Percentiles rank a stretch among this genome's conserved stretches.
These are phyloP conservation scores for Septoria petroselini DNA, from an alignment of 2,329 filamentous ascomycete species.

Conservation along the genomic window DNA sequence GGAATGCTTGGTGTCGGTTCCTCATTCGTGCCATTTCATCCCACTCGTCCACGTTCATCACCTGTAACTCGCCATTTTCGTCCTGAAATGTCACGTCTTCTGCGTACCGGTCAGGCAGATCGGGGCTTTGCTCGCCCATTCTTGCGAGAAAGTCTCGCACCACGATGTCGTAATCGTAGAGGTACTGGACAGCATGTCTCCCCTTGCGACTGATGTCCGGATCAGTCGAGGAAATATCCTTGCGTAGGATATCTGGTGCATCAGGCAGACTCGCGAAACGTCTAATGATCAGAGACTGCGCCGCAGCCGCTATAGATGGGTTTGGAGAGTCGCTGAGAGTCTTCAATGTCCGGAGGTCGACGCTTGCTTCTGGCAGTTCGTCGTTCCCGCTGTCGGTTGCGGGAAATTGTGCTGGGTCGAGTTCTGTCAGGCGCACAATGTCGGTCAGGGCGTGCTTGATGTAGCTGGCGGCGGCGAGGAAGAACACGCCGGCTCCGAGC, in stretches of 20 bases:
- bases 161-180: slow-evolving; percentile 29
- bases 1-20: slow-evolving; percentile 1
- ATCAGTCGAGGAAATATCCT: slow-evolving; percentile 22
- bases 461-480: slow-evolving; percentile 56
- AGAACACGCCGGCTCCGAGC: slow-evolving; percentile 52
- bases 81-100: slow-evolving; percentile 1
- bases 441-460: slow-evolving; percentile 59
- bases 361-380: slow-evolving; percentile 31
- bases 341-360: slow-evolving; percentile 42
- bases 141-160: slow-evolving; percentile 17
- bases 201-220: slow-evolving; percentile 17
- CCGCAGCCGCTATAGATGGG: slow-evolving; percentile 43
- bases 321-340: slow-evolving; percentile 44
- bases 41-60: slow-evolving; percentile 14
- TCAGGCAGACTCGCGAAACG: slow-evolving; percentile 23
- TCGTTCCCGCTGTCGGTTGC: slow-evolving; percentile 71
- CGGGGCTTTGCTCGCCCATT: background rate
- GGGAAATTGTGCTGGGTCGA: slow-evolving; percentile 67
- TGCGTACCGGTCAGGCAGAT: background rate
- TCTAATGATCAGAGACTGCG: slow-evolving; percentile 30
- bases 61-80: slow-evolving; percentile 7
- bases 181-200: slow-evolving; percentile 23
- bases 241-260: slow-evolving; percentile 19
- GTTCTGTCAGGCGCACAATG: slow-evolving; percentile 63
- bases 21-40: slow-evolving; percentile 11